These are phyloP conservation scores for Silene uniflora DNA, from an alignment of 148 eudicot species.

Conservation along the genomic window DNA sequence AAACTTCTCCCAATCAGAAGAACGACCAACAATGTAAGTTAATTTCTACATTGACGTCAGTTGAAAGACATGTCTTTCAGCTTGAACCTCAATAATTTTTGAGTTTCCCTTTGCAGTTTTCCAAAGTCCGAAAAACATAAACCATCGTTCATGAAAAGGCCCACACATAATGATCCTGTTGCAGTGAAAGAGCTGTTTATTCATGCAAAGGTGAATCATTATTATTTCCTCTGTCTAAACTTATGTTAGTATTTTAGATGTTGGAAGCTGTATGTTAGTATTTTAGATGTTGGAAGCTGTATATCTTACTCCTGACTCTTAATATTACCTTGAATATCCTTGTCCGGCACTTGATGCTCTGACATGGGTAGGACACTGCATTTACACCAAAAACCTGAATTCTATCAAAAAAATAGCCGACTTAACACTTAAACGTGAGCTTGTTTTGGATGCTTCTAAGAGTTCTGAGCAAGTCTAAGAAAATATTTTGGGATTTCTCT, in stretches of 20 bases:
- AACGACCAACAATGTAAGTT: slow-evolving; percentile 69
- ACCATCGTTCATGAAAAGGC: slow-evolving; percentile 65
- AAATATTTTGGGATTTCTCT: neutral
- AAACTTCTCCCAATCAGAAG: slow-evolving; percentile 53
- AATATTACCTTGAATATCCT: neutral
- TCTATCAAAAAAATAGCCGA: no score
- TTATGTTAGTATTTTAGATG: neutral
- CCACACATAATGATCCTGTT: slow-evolving; percentile 56
- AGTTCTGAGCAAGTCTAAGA: neutral
- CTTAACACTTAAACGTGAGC: neutral
- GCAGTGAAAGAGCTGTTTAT: slow-evolving; percentile 83
- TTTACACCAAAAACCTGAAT: no score
- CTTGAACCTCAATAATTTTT: slow-evolving; percentile 6
- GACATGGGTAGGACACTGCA: no score
- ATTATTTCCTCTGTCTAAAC: neutral
- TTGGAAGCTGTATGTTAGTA: neutral
- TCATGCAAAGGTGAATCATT: slow-evolving; percentile 68
- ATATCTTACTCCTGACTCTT: neutral
- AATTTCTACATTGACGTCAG: slow-evolving; percentile 3
- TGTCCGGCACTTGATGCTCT: neutral
- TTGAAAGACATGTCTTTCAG: neutral
- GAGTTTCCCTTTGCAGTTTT: slow-evolving; percentile 43
- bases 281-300: neutral
- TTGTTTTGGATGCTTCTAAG: neutral
- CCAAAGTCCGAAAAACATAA: slow-evolving; percentile 64